These are phyloP conservation scores for Aspergillus caelatus DNA, from an alignment of 2,329 filamentous ascomycete species.

Conservation along the genomic window DNA sequence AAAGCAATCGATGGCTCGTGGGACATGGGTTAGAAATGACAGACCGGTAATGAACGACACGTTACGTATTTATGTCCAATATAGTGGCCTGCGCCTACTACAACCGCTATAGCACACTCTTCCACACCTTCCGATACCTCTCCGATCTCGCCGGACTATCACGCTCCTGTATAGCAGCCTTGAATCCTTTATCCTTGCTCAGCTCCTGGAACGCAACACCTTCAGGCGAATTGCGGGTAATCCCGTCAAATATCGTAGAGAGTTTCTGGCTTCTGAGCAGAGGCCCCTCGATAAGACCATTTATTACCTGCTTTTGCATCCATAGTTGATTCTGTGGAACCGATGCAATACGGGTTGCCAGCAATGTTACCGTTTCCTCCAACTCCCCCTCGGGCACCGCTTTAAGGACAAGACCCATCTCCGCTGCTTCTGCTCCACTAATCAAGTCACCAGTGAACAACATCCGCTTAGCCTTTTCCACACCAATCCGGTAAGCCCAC, in stretches of 20 bases:
- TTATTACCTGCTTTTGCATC: constrained; percentile 15
- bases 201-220: constrained; percentile 10
- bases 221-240: constrained; percentile 12
- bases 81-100: neutral
- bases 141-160: constrained; percentile 5
- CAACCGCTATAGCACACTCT: constrained; percentile 8
- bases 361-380: constrained; percentile 7
- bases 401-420: constrained; percentile 13
- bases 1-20: neutral
- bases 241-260: constrained; percentile 11
- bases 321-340: constrained; percentile 13
- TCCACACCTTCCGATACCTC: constrained; percentile 7
- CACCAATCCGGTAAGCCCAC: constrained; percentile 14
- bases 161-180: constrained; percentile 1
- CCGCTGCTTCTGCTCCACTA: constrained; percentile 9
- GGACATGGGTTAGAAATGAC: neutral
- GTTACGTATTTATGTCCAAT: neutral
- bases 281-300: constrained; percentile 9
- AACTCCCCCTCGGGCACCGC: constrained; percentile 10
- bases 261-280: neutral
- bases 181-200: constrained; percentile 6
- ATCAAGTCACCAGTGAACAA: constrained; percentile 15
- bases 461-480: constrained; percentile 16
- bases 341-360: constrained; percentile 6
- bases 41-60: neutral